Evolutionary conservation across 1,139 yeast species (phyloP).

Genomic region (Pichia sp.): DNA sequence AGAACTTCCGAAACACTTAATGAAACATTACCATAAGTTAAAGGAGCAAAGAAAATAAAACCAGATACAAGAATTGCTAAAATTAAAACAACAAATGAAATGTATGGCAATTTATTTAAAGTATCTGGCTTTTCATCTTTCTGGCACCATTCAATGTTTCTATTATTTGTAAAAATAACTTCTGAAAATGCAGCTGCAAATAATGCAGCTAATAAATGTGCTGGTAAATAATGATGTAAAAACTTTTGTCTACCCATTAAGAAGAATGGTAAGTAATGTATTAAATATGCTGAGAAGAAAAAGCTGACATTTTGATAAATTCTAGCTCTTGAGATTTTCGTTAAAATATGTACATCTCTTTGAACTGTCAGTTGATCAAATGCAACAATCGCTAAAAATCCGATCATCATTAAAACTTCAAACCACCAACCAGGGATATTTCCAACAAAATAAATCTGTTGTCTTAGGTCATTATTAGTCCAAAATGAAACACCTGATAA

Average conservation of each 20-base stretch:
- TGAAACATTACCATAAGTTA: conserved; percentile 75
- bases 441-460: conserved; percentile 86
- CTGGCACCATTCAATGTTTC: conserved; percentile 21
- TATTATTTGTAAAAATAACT: conserved; percentile 63
- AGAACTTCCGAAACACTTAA: conserved; percentile 59
- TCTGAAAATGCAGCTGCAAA: conserved; percentile 81
- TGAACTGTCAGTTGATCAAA: conserved; percentile 78
- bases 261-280: conserved; percentile 88
- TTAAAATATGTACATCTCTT: conserved; percentile 57
- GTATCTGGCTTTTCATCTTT: conserved; percentile 27
- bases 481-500: conserved; percentile 93
- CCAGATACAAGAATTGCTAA: conserved; percentile 49
- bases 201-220: conserved; percentile 84
- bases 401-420: conserved; percentile 61
- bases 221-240: conserved; percentile 93
- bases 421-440: conserved; percentile 92
- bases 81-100: conserved; percentile 36
- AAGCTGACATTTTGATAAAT: conserved; percentile 79
- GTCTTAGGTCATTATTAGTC: conserved; percentile 55
- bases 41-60: conserved; percentile 73
- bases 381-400: conserved; percentile 54
- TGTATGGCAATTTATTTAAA: conserved; percentile 23
- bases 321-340: conserved; percentile 60
- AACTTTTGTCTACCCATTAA: conserved; percentile 91
- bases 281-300: conserved; percentile 79